Conservation (phyloP, 106 monocot species). For the Ottelia alismoides region DNA sequence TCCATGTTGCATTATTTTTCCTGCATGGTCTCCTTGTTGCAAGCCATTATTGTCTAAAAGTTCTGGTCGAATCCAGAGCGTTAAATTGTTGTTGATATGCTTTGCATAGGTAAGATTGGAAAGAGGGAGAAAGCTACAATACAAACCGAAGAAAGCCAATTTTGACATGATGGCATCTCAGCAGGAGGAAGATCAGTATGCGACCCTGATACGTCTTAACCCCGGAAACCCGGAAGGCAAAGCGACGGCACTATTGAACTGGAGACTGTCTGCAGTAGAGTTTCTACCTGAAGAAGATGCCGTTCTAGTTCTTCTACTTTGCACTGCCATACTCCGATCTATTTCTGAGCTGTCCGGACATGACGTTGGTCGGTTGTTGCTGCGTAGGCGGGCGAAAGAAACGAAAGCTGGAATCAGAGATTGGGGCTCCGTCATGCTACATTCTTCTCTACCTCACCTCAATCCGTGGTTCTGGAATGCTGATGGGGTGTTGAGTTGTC, state of each 20-base stretch:
- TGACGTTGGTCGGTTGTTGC: conserved; percentile 45
- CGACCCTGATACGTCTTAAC: conserved; percentile 45
- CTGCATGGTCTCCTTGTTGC: no score
- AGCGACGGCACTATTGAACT: conserved; percentile 84
- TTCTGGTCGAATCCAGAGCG: no score
- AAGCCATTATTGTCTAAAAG: no score
- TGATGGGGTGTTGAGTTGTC: conserved; percentile 31
- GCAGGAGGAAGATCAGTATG: conserved; percentile 52
- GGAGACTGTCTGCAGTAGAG: conserved; percentile 65
- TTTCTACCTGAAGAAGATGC: conserved; percentile 86
- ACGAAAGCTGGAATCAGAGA: conserved; percentile 39
- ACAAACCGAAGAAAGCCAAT: conserved; percentile 29
- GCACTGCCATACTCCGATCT: conserved; percentile 49
- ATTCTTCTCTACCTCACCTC: conserved; percentile 14
- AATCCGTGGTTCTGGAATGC: conserved; percentile 90
- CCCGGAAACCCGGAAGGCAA: conserved; percentile 38
- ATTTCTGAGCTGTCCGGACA: conserved; percentile 50
- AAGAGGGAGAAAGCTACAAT: conserved; percentile 61
- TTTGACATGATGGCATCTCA: background rate
- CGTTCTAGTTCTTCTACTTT: conserved; percentile 53
- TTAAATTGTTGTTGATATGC: no score
- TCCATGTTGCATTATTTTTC: no score
- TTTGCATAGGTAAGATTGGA: conserved; percentile 49
- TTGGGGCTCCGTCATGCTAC: conserved; percentile 80
- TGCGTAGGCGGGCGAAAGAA: conserved; percentile 50